Evolutionary conservation across 2,329 filamentous ascomycete genomes (phyloP), one percentile per base, ranked within the genome.

Genomic region (Pseudocercospora crystallina): DNA sequence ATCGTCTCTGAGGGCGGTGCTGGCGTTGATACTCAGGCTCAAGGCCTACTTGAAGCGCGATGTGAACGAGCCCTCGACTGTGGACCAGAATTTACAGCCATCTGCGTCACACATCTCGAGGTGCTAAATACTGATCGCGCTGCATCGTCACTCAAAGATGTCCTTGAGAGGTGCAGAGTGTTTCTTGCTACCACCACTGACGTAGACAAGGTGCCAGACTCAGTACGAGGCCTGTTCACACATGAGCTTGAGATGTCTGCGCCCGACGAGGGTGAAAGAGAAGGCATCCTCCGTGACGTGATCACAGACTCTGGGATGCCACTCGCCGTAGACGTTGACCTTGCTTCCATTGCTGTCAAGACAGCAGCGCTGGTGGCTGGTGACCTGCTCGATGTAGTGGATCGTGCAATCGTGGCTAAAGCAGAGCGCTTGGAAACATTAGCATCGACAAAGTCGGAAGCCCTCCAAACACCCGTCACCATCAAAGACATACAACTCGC

Each of bases 231-330:
- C 9, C 77, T 97, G 2, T 97, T 99, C 69, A 96, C 90, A 0
- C 92, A 99, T 63, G 94, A 99, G 70, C 79, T 99, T 36, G 92
- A 97, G 65, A 90, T 99, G 82, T 83, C 78, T 38, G 94, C 94
- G 0, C 94, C 94, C 0, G 91, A 97, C 61, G 94, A 99, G 68
- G 84, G 84, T 20, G 92, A 97, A 71, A 80, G 94, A 73, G 91
- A 96, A 73, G 87, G 87, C 2, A 94, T 97, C 40, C 74, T 99
- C 8, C 82, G 82, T 44, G 85, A 84, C 53, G 88, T 95, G 32
- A 81, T 96, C 31, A 81, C 87, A 31, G 85, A 90, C 51, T 82
- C 84, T 26, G 85, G 87, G 2, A 79, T 96, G 15, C 80, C 82
- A n/a, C 73, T 96, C 2, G 88, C 91, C 13, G 81, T 87, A 0